Conservation (phyloP, 805 yeast genomes). For the Wickerhamiella sergipiensis region DNA sequence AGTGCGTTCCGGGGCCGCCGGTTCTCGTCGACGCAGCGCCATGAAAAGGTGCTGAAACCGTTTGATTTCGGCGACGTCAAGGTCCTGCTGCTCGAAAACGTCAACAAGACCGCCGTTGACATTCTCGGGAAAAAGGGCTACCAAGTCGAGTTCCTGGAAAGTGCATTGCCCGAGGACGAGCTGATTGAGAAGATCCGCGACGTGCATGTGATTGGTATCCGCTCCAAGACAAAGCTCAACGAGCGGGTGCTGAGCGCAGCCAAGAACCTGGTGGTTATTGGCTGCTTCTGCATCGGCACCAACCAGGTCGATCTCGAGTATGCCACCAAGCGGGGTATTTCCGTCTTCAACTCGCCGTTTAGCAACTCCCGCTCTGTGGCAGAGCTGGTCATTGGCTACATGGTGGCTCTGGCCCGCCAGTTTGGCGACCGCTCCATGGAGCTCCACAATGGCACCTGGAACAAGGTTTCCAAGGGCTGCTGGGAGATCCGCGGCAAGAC, state of each 20-base stretch:
- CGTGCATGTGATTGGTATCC: conserved; percentile 94
- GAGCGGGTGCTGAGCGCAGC: conserved; percentile 72
- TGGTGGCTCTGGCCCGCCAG: conserved; percentile 89
- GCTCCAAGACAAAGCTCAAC: conserved; percentile 89
- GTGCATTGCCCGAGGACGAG: conserved; percentile 83
- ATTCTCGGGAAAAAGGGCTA: conserved; percentile 84
- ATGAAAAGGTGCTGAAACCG: conserved; percentile 69
- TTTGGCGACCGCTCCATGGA: conserved; percentile 93
- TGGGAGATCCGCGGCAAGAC: conserved; percentile 99
- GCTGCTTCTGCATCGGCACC: conserved; percentile 98
- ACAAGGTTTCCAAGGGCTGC: conserved; percentile 85
- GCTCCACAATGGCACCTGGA: conserved; percentile 95
- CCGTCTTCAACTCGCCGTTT: conserved; percentile 97
- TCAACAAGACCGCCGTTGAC: conserved; percentile 80
- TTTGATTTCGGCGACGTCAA: conserved; percentile 92
- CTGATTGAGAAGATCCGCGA: conserved; percentile 84
- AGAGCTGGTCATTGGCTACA: conserved; percentile 90
- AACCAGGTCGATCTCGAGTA: conserved; percentile 88
- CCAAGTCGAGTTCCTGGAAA: conserved; percentile 88
- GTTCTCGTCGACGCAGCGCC: conserved; percentile 7
- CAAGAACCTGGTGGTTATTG: conserved; percentile 75
- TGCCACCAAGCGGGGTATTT: conserved; percentile 87
- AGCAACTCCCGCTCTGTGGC: conserved; percentile 98
- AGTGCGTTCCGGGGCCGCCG: conserved; percentile 15
- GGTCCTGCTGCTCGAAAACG: conserved; percentile 81